Conservation (phyloP, 257 asterid species). For the Penstemon newberryi region DNA sequence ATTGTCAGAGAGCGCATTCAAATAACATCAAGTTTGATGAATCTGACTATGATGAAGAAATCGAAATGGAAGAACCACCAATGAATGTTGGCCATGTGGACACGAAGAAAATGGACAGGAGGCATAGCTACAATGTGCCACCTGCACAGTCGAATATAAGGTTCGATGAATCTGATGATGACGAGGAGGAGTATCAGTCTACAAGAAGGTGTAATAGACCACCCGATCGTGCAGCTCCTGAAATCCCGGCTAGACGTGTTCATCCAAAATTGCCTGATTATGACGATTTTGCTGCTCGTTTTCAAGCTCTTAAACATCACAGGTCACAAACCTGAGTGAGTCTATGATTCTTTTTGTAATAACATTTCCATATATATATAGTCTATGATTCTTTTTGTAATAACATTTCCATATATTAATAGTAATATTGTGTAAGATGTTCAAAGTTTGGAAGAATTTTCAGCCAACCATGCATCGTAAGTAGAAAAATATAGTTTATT, state of each 20-base stretch:
- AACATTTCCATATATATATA: background rate
- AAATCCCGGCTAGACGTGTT: slow-evolving; percentile 49
- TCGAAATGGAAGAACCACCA: slow-evolving; percentile 64
- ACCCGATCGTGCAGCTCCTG: slow-evolving; percentile 63
- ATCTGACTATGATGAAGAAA: slow-evolving; percentile 74
- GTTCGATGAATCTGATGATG: slow-evolving; percentile 69
- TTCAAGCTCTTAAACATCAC: slow-evolving; percentile 78
- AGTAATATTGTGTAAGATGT: background rate
- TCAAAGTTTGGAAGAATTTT: slow-evolving; percentile 7
- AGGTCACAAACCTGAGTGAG: slow-evolving; percentile 37
- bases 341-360: background rate
- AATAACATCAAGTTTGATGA: slow-evolving; percentile 49
- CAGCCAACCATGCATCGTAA: background rate
- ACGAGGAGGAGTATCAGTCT: slow-evolving; percentile 32
- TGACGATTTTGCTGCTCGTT: slow-evolving; percentile 81
- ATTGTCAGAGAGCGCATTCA: slow-evolving; percentile 38
- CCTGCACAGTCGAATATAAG: slow-evolving; percentile 39
- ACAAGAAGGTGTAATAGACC: slow-evolving; percentile 35
- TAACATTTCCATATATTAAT: background rate
- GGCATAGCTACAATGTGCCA: slow-evolving; percentile 64
- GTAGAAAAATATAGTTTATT: background rate
- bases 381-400: background rate
- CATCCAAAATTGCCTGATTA: slow-evolving; percentile 94
- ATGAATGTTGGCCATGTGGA: slow-evolving; percentile 21
- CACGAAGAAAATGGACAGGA: slow-evolving; percentile 39